Percentiles rank a stretch among this genome's conserved stretches.
These are phyloP conservation scores for Phoma sp. DNA, from an alignment of 2,329 filamentous ascomycete genomes.

Conservation along the genomic window DNA sequence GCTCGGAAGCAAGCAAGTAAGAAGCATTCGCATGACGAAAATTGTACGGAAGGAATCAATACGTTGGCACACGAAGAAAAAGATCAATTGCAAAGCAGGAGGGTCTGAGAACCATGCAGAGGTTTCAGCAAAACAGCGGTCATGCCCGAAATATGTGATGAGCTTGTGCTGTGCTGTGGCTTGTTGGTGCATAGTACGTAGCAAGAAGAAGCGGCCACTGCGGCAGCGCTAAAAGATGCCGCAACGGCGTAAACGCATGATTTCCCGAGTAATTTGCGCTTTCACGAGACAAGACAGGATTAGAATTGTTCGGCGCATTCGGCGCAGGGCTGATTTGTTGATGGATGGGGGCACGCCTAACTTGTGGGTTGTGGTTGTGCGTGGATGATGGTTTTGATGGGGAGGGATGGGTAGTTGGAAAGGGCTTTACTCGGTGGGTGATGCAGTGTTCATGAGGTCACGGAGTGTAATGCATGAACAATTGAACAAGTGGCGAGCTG, in stretches of 20 bases:
- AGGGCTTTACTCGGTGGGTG: neutral
- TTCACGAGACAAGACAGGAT: conserved; percentile 21
- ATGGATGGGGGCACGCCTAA: no score
- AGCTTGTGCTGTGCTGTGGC: neutral
- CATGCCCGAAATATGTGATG: conserved; percentile 5
- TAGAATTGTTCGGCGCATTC: conserved; percentile 21
- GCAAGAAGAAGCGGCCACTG: conserved; percentile 20
- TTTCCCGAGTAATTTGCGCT: conserved; percentile 26
- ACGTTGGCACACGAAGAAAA: neutral
- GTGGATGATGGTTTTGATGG: no score
- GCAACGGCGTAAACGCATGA: conserved; percentile 27
- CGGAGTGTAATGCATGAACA: neutral
- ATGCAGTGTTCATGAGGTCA: conserved; percentile 8
- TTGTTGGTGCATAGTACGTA: no score
- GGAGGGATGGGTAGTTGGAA: no score
- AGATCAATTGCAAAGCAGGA: neutral
- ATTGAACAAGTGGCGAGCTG: neutral
- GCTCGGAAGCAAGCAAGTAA: conserved; percentile 6
- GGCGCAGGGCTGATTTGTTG: conserved; percentile 15
- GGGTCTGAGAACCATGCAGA: neutral
- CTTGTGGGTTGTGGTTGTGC: no score
- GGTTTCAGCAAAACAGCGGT: neutral
- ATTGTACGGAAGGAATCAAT: neutral
- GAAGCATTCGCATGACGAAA: neutral
- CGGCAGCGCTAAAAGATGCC: conserved; percentile 35